Percentiles rank a stretch among this genome's conserved stretches.
phyloP scores from a whole-genome alignment of 345 rosid genomes.

The Eucalyptus pauciflora region DNA sequence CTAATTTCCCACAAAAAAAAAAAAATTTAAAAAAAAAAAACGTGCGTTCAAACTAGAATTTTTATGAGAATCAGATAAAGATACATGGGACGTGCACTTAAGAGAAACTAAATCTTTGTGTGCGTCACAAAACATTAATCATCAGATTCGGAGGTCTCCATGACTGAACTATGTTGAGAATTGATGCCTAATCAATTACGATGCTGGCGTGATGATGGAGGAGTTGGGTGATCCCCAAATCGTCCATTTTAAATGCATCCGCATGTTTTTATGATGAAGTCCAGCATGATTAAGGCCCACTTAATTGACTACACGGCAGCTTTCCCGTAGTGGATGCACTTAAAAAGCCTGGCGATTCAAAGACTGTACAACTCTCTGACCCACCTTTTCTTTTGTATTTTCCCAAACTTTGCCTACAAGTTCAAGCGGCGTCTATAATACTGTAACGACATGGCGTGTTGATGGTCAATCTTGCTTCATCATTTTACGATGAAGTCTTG shows the following conservation, averaged over 20 bases:
- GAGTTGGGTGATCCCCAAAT: neutral
- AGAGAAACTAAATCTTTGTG: neutral
- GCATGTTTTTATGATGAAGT: neutral
- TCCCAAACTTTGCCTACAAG: neutral
- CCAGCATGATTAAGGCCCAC: neutral
- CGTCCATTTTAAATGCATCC: neutral
- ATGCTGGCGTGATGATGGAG: neutral
- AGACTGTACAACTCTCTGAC: neutral
- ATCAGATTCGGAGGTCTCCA: neutral
- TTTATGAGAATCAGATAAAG: neutral
- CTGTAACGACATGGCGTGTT: neutral
- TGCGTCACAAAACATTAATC: neutral
- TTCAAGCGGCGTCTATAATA: neutral
- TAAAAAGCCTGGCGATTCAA: neutral
- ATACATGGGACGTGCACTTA: neutral
- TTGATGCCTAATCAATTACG: neutral
- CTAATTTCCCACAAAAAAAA: neutral
- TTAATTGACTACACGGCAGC: neutral
- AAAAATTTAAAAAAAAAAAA: neutral
- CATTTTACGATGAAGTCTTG: neutral
- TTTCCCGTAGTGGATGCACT: neutral
- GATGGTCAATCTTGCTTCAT: neutral
- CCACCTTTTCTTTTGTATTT: neutral
- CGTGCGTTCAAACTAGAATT: neutral
- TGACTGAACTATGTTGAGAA: neutral